Evolutionary conservation across 371 early-diverging fungal genomes (phyloP).

Genomic region (Mucor indicus): DNA sequence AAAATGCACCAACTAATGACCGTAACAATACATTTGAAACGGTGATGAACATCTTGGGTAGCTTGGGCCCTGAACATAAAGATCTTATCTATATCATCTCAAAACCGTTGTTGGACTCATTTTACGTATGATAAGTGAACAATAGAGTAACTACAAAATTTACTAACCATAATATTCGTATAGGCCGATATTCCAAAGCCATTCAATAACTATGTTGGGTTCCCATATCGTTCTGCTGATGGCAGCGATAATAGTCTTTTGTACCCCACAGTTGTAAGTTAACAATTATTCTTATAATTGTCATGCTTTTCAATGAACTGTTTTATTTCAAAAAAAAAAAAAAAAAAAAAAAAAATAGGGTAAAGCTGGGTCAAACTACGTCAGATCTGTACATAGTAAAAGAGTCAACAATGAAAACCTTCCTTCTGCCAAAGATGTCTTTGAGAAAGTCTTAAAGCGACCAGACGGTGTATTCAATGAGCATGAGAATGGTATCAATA

Average conservation of each 20-base stretch:
- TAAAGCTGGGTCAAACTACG: conserved; percentile 39
- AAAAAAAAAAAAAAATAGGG: too few relatives aligned
- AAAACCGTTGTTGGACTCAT: conserved; percentile 25
- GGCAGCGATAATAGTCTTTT: conserved; percentile 44
- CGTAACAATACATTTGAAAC: conserved; percentile 43
- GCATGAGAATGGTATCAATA: conserved; percentile 38
- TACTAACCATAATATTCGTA: too few relatives aligned
- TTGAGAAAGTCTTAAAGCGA: conserved; percentile 35
- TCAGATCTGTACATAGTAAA: conserved; percentile 30
- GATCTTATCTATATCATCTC: conserved; percentile 27
- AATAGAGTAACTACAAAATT: too few relatives aligned
- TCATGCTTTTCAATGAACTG: too few relatives aligned
- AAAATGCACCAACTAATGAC: conserved; percentile 36
- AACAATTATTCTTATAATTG: too few relatives aligned
- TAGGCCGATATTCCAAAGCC: conserved; percentile 45
- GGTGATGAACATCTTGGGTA: conserved; percentile 38
- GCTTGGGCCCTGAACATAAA: conserved; percentile 27
- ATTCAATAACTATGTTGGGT: conserved; percentile 33
- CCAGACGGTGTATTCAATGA: conserved; percentile 29
- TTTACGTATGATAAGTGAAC: conserved; percentile 25
- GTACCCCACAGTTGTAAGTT: conserved; percentile 37
- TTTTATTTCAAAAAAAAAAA: too few relatives aligned
- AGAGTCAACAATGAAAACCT: conserved; percentile 17
- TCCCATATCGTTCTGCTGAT: conserved; percentile 47
- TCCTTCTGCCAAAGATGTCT: conserved; percentile 32